Conservation (phyloP, 495 filamentous ascomycete species). For the Neurospora intermedia region DNA sequence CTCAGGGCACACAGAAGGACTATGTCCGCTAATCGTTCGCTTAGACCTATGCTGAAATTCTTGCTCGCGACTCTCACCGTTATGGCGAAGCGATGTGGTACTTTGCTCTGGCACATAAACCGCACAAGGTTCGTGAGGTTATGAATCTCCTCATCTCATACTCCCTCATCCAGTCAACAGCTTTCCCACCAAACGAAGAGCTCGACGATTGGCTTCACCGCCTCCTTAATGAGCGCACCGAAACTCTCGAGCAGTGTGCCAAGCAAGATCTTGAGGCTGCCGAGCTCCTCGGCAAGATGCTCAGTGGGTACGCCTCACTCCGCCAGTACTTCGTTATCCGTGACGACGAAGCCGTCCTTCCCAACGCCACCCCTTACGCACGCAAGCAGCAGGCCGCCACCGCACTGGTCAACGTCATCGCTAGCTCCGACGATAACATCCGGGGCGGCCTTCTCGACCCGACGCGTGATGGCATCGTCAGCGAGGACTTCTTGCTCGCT, state of each 20-base stretch:
- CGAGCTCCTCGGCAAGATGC: slow-evolving; percentile 62
- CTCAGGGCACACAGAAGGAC: slow-evolving; percentile 3
- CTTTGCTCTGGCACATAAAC: slow-evolving; percentile 68
- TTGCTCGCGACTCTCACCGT: slow-evolving; percentile 52
- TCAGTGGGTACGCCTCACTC: slow-evolving; percentile 85
- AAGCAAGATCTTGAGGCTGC: slow-evolving; percentile 65
- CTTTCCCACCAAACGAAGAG: slow-evolving; percentile 55
- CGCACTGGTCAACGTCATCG: slow-evolving; percentile 66
- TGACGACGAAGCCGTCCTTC: slow-evolving; percentile 38
- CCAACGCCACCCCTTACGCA: slow-evolving; percentile 28
- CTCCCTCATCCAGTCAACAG: slow-evolving; percentile 70
- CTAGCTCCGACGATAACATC: slow-evolving; percentile 78
- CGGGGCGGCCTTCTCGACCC: slow-evolving; percentile 79
- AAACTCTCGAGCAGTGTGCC: slow-evolving; percentile 53
- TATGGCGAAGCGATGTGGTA: slow-evolving; percentile 79
- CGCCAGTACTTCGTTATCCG: slow-evolving; percentile 80
- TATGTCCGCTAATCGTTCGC: slow-evolving; percentile 13
- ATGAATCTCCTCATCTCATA: slow-evolving; percentile 78
- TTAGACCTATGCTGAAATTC: slow-evolving; percentile 66
- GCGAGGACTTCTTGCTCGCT: slow-evolving; percentile 73
- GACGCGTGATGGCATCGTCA: slow-evolving; percentile 63
- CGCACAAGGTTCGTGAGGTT: slow-evolving; percentile 66
- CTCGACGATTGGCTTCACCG: slow-evolving; percentile 57
- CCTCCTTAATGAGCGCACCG: slow-evolving; percentile 55
- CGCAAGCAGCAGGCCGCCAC: slow-evolving; percentile 57